These are phyloP conservation scores for Camelina laxa DNA, from an alignment of 345 rosid species.

Conservation along the genomic window DNA sequence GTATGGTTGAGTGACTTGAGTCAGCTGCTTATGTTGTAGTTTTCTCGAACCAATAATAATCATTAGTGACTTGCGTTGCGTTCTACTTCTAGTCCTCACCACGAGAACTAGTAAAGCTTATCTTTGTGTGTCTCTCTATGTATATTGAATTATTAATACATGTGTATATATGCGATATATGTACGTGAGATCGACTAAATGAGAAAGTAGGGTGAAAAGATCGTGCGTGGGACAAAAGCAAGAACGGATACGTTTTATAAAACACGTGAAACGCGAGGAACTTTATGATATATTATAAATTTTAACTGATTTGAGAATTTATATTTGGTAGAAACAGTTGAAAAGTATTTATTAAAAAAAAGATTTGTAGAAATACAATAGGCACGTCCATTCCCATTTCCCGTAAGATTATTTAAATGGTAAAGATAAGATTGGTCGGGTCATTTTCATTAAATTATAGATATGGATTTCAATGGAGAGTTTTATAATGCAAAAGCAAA, in stretches of 20 bases:
- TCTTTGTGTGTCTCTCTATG: background rate
- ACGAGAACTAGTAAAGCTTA: background rate
- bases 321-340: conserved; percentile 23
- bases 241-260: conserved; percentile 17
- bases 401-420: background rate
- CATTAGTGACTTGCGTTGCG: too few species aligned
- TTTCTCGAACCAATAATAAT: too few species aligned
- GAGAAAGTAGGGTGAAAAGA: background rate
- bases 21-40: background rate
- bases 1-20: background rate
- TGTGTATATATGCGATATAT: background rate
- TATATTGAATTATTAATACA: background rate
- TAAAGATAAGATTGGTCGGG: conserved; percentile 6
- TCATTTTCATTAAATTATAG: background rate
- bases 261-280: conserved; percentile 39
- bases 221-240: conserved; percentile 26
- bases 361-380: conserved; percentile 4
- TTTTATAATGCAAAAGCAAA: background rate
- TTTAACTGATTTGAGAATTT: background rate
- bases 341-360: background rate
- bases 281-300: background rate
- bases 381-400: conserved; percentile 13
- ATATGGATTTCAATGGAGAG: background rate
- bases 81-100: background rate
- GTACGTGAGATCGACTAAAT: background rate